These are phyloP conservation scores for Carex kokanica DNA, from an alignment of 176 grass and related monocot genomes.

Conservation along the genomic window DNA sequence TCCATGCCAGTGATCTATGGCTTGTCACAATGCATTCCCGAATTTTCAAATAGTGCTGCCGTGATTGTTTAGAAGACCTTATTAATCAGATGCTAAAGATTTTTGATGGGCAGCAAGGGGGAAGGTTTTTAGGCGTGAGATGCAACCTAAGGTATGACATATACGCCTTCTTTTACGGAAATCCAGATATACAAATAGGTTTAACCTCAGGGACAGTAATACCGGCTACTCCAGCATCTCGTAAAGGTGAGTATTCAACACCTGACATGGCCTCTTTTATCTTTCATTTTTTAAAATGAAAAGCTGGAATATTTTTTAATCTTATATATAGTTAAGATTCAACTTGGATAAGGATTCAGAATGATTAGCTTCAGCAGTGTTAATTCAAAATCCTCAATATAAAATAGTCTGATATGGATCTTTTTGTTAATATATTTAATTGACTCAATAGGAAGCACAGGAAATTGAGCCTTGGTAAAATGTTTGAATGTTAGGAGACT, in stretches of 20 bases:
- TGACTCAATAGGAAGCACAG: too few species aligned
- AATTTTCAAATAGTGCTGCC: constrained; percentile 30
- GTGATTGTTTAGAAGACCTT: neutral
- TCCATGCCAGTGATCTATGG: constrained; percentile 32
- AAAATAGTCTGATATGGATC: too few species aligned
- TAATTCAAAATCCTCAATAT: too few species aligned
- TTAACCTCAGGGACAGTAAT: neutral
- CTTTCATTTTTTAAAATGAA: neutral
- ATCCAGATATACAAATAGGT: neutral
- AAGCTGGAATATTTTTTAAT: too few species aligned
- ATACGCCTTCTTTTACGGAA: constrained; percentile 3
- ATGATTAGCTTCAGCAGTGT: too few species aligned
- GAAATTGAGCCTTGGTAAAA: too few species aligned
- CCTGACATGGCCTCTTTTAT: neutral
- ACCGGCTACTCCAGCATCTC: neutral
- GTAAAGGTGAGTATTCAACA: neutral
- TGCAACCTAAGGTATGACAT: constrained; percentile 34
- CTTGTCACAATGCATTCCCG: constrained; percentile 49
- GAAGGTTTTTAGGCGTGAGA: neutral
- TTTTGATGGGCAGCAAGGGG: neutral
- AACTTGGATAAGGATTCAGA: too few species aligned
- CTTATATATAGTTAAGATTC: too few species aligned
- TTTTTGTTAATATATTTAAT: too few species aligned
- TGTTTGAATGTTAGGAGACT: too few species aligned
- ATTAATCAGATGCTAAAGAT: neutral